phyloP scores from a whole-genome alignment of 2,329 filamentous ascomycete species.

The Cryphonectria parasitica region DNA sequence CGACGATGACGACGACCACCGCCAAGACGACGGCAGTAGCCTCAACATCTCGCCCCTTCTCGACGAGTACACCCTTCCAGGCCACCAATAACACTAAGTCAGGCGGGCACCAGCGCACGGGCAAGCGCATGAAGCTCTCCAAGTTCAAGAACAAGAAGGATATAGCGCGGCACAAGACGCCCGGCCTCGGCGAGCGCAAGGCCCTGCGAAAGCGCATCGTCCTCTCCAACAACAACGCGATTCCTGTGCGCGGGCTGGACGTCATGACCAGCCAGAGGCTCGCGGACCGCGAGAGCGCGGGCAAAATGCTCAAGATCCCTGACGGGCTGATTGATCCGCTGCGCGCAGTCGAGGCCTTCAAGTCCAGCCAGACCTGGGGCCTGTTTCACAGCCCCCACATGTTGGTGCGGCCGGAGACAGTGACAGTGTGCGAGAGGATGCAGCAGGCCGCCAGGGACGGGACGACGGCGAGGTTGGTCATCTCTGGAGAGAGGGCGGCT shows the following conservation, averaged over 20 bases:
- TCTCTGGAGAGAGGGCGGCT: slow-evolving; percentile 73
- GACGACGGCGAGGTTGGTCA: slow-evolving; percentile 64
- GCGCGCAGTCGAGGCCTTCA: slow-evolving; percentile 86
- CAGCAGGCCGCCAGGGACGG: slow-evolving; percentile 57
- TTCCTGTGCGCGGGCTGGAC: slow-evolving; percentile 71
- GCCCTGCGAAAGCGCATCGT: slow-evolving; percentile 86
- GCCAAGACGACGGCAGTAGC: slow-evolving; percentile 37
- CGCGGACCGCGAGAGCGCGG: slow-evolving; percentile 58
- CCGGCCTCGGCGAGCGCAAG: slow-evolving; percentile 79
- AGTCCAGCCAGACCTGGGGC: slow-evolving; percentile 84
- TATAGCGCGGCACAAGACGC: slow-evolving; percentile 55
- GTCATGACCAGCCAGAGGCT: slow-evolving; percentile 56
- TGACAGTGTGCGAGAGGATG: slow-evolving; percentile 69
- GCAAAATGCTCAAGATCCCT: slow-evolving; percentile 71
- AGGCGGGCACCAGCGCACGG: slow-evolving; percentile 38
- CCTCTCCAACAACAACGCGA: slow-evolving; percentile 90
- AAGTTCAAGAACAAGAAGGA: slow-evolving; percentile 53
- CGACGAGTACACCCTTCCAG: slow-evolving; percentile 38
- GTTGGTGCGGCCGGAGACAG: slow-evolving; percentile 77
- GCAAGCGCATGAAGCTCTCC: slow-evolving; percentile 46
- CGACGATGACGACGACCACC: slow-evolving; percentile 37
- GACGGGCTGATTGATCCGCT: slow-evolving; percentile 76
- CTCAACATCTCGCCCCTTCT: slow-evolving; percentile 48
- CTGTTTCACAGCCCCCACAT: slow-evolving; percentile 82
- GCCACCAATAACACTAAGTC: slow-evolving; percentile 33